phyloP scores from a whole-genome alignment of 164 flowering plant genomes.

The Chloranthus sessilifolius region DNA sequence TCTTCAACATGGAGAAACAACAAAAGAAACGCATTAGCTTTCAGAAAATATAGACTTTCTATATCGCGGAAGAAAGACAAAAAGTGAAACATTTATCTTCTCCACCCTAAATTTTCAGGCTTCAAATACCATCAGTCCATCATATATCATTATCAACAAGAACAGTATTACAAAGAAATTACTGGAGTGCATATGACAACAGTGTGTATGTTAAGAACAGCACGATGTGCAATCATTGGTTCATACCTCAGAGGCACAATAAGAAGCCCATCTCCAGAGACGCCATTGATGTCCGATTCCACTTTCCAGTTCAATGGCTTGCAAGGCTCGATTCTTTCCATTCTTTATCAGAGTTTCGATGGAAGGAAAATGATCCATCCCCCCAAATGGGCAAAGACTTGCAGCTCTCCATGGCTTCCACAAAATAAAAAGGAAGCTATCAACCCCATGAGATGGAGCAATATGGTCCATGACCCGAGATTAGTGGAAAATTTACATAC shows the following conservation, averaged over 20 bases:
- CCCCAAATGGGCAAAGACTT: conserved; percentile 81
- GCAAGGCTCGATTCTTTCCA: conserved; percentile 79
- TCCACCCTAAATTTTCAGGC: too few relatives aligned
- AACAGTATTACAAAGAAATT: too few relatives aligned
- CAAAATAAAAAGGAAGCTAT: conserved; percentile 4
- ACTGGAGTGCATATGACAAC: too few relatives aligned
- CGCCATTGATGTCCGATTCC: conserved; percentile 87
- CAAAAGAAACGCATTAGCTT: conserved; percentile 7
- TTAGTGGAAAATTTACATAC: conserved; percentile 26
- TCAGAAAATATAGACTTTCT: too few relatives aligned
- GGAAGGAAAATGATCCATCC: conserved; percentile 76
- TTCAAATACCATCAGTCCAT: too few relatives aligned
- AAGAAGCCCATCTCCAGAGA: conserved; percentile 98
- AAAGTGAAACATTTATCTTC: too few relatives aligned
- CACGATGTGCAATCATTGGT: too few relatives aligned
- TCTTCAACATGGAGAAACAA: conserved; percentile 36
- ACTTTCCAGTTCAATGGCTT: conserved; percentile 92
- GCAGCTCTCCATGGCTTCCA: conserved; percentile 97
- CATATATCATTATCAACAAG: too few relatives aligned
- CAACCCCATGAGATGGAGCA: neutral
- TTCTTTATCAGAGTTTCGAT: conserved; percentile 66
- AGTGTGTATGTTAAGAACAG: too few relatives aligned
- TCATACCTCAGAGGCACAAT: conserved; percentile 91
- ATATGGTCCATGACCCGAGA: neutral
- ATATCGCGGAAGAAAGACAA: too few relatives aligned